These are phyloP conservation scores for Parietaria judaica DNA, from an alignment of 306 rosid species.

Conservation along the genomic window DNA sequence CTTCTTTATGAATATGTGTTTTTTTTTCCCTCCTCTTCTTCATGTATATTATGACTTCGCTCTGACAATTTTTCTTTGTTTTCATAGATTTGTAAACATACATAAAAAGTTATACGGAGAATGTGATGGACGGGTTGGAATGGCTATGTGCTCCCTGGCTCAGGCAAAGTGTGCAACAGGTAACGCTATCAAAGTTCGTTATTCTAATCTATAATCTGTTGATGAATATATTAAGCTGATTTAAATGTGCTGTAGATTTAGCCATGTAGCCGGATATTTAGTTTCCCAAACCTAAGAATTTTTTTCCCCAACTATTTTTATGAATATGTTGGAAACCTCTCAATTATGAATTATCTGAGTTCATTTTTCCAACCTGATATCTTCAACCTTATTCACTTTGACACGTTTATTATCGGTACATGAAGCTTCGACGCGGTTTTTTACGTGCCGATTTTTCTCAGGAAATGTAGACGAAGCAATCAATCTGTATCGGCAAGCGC, in stretches of 20 bases:
- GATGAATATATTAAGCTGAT: no score
- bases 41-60: background rate
- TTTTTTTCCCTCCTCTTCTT: slow-evolving; percentile 11
- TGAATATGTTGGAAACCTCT: no score
- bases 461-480: slow-evolving; percentile 82
- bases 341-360: no score
- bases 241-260: no score
- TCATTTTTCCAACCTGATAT: no score
- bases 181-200: slow-evolving; percentile 17
- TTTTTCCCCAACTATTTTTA: no score
- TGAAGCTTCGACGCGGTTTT: slow-evolving; percentile 10
- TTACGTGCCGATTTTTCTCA: slow-evolving; percentile 20
- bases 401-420: no score
- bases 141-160: slow-evolving; percentile 80
- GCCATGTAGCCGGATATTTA: no score
- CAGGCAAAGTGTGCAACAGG: slow-evolving; percentile 77
- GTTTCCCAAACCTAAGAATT: no score
- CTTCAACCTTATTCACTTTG: no score
- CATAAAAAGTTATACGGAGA: slow-evolving; percentile 61
- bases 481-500: slow-evolving; percentile 49
- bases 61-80: slow-evolving; percentile 17
- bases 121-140: slow-evolving; percentile 76
- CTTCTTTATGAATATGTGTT: background rate
- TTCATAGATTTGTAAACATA: slow-evolving; percentile 53
- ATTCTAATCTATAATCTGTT: no score